Evolutionary conservation across 768 basidiomycete genomes (phyloP), one percentile per base, ranked within the genome.

Genomic region (Thelephora aurantiotincta): DNA sequence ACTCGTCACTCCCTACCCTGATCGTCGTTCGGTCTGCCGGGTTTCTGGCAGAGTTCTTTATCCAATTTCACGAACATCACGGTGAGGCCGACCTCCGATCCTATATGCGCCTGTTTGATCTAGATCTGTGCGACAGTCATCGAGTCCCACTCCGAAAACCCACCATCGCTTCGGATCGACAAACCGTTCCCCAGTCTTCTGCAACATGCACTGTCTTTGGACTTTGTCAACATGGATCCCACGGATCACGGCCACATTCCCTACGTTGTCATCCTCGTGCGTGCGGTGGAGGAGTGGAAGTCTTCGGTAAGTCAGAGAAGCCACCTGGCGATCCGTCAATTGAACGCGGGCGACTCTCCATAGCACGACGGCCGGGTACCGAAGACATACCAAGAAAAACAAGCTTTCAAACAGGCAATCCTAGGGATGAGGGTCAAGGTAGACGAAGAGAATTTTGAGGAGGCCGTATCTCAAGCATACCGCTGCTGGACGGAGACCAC

Each of bases 371-470:
- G 79, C 14, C 64, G 66, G 0, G 66, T 73, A 11, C 87, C 67
- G 42, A 68, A 64, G 63, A 77, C 60, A 26, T 65, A 59, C 33
- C 70, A 68, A 1, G 87, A 96, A 55, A 78, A 83, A 56, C 72
- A 81, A 51, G 78, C 73, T 23, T 94, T 97, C 71, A 91, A 92
- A 58, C 65, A 73, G 33, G 48, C 47, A 2, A 65, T 98, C 38
- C 63, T 68, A n/a, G 65, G 66, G 1, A 75, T 81, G 70, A 79
- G 80, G 56, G 58, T 73, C 49, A 90, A 89, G 56, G 55, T 65
- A 0, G 96, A 99, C 58, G 91, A 98, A 59, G 96, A 99, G 69
- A 99, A 98, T 65, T 92, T 92, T 59, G 94, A 96, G 51, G 94
- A 98, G 63, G 94, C 93, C 2, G 75, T 84, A 57, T 72, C 82